Base-by-base conservation (phyloP, 2,329 filamentous ascomycete genomes). In the Nigrospora oryzae region DNA sequence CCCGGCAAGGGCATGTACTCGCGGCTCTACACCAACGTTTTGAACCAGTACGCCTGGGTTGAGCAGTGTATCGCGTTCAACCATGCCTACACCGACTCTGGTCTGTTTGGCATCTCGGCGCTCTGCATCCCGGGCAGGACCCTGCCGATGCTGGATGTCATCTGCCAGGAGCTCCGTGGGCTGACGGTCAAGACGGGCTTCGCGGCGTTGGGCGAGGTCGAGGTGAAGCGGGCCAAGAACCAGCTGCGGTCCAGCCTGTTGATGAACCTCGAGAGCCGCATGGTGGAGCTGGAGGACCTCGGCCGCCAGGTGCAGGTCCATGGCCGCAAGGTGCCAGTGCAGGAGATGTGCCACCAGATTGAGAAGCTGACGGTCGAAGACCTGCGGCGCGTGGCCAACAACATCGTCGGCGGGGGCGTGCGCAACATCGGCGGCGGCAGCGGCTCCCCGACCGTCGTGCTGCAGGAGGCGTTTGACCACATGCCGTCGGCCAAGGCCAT, bases 1-100 rank as follows among this genome's bases (percentile, higher is more conserved):
- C 93, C 93, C 5, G 93, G 93, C 43, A 98, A 98, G 72, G 93
- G 93, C 63, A 98, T 98, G 93, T 97, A 97, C 74, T 95, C 88
- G 34, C 85, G 93, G 12, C 79, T 98, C 10, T 98, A 96, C 74
- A 97, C 90, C 51, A 95, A 96, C 63, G 91, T 97, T 0, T 79
- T 98, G 42, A 98, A 98, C 71, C 90, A 97, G 68, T 84, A 95
- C 68, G 89, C 86, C 55, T 98, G 91, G 91, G 89, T 98, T 23
- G 93, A 98, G 69, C 90, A 83, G 49, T 97, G 93, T 68, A 77
- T 95, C 42, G 86, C 91, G 30, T 97, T 97, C 73, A 97, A 97
- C 74, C 90, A 97, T 73, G 88, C 86, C 39, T 98, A 98, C 75
- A 93, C 88, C 0, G 93, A 98, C 65, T 90, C 85, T 7, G 93